Evolutionary conservation across 2,329 filamentous ascomycete genomes (phyloP).

Genomic region (Sporothrix protearum): DNA sequence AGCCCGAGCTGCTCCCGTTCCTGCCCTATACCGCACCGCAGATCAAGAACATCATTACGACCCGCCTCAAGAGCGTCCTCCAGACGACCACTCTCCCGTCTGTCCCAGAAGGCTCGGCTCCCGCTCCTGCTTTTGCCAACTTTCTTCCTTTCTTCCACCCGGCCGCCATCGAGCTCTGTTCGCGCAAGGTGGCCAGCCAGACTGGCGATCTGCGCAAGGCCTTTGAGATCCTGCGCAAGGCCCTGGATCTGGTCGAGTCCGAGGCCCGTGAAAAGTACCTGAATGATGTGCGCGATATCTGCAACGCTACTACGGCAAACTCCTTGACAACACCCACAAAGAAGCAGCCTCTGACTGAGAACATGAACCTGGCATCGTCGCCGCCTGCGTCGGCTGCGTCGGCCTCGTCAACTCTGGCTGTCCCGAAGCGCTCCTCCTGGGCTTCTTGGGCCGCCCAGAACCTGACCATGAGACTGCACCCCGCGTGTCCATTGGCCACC

Average conservation of each 20-base stretch:
- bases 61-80: constrained; percentile 68
- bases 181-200: constrained; percentile 90
- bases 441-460: constrained; percentile 55
- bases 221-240: constrained; percentile 87
- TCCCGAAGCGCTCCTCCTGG: constrained; percentile 22
- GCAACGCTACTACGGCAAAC: background rate
- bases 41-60: constrained; percentile 81
- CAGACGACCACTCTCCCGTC: background rate
- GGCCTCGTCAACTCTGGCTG: constrained; percentile 37
- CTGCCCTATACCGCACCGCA: constrained; percentile 86
- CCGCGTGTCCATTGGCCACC: constrained; percentile 81
- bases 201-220: constrained; percentile 92
- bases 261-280: constrained; percentile 75
- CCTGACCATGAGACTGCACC: constrained; percentile 76
- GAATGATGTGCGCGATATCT: constrained; percentile 44
- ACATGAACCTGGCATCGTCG: constrained; percentile 65
- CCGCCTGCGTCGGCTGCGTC: constrained; percentile 29
- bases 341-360: constrained; percentile 69
- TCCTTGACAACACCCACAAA: constrained; percentile 45
- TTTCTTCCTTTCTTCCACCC: constrained; percentile 88
- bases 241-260: constrained; percentile 81
- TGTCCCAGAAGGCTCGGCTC: background rate
- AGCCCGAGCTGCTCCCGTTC: constrained; percentile 85
- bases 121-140: background rate
- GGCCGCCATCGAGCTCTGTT: constrained; percentile 87